Evolutionary conservation across 139 green algal species (phyloP), one percentile per base, ranked within the genome.

Genomic region (Parachlorella kessleri): DNA sequence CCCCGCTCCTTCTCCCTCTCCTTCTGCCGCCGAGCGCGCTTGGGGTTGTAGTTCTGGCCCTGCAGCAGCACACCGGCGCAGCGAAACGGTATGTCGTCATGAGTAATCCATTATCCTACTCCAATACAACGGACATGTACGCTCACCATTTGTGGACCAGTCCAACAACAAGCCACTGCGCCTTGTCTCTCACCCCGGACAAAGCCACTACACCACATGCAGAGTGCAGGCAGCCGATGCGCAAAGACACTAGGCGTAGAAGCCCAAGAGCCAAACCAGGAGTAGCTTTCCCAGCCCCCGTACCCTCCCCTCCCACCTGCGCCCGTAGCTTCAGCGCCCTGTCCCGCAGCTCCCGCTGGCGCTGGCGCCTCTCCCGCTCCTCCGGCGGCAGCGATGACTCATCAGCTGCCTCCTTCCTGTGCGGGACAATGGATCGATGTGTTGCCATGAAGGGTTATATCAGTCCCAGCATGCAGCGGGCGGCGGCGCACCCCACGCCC

Each of bases 341-440:
- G 3, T 72, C 79, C 41, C 87, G 83, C 55, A 90, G 76, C 75
- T 90, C 65, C 7, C 79, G 73, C 64, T 90, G 86, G 8, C 79
- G 76, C 59, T 66, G 35, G 35, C 78, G 70, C 21, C 83, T 68
- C 7, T 55, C 73, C 2, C 59, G 26, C 65, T 88, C 83, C 38
- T 55, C 74, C 2, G 79, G 83, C 5, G 38, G 54, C 37, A 68
- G 66, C 10, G 63, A 18, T 23, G 63, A 69, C 18, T 37, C 26
- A 1, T 69, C n/a, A n/a, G n/a, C 63, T 33, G n/a, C 63, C 26
- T 69, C 21, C 48, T 59, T 14, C 48, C 48, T 59, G 48, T 18
- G 21, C 0, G 48, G 48, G 14, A 59, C n/a, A n/a, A n/a, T n/a
- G n/a, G n/a, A n/a, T n/a, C n/a, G n/a, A n/a, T n/a, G n/a, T n/a